A percentile compares a stretch with the other conserved stretches of the same genome.
These are phyloP conservation scores for Cryptosporidium ryanae DNA, from an alignment of 169 alveolate genomes.

Conservation along the genomic window DNA sequence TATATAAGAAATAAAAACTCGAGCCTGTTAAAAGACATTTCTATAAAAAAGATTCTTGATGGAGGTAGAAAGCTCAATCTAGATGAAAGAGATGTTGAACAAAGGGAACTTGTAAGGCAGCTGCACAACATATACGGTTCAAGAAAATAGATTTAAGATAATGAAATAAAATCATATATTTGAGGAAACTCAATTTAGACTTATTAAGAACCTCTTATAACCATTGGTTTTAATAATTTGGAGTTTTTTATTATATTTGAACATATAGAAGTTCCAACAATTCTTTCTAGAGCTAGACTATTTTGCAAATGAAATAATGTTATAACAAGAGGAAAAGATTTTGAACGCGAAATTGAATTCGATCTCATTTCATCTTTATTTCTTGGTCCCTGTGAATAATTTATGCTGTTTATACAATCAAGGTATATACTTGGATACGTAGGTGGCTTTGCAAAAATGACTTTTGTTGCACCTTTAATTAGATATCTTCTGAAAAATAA, in stretches of 20 bases:
- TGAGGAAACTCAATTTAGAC: not conserved
- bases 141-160: not conserved
- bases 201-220: constrained; percentile 12
- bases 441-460: constrained; percentile 80
- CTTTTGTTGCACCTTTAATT: constrained; percentile 81
- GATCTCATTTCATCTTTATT: constrained; percentile 9
- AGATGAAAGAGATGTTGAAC: constrained; percentile 49
- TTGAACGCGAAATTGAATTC: too few relatives aligned
- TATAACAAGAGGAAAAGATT: constrained; percentile 18
- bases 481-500: constrained; percentile 82
- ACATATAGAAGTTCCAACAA: constrained; percentile 62
- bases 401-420: constrained; percentile 60
- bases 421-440: constrained; percentile 78
- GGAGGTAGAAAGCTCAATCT: constrained; percentile 18
- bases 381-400: constrained; percentile 21
- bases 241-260: constrained; percentile 39
- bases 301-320: constrained; percentile 57
- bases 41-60: constrained; percentile 42
- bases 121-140: constrained; percentile 29
- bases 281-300: constrained; percentile 69
- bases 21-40: constrained; percentile 53
- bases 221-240: constrained; percentile 22
- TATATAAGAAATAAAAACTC: constrained; percentile 63
- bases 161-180: not conserved
- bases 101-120: constrained; percentile 43